Evolutionary conservation across 2,329 filamentous ascomycete species (phyloP), one percentile per base, ranked within the genome.

Genomic region (Ilyonectria destructans): DNA sequence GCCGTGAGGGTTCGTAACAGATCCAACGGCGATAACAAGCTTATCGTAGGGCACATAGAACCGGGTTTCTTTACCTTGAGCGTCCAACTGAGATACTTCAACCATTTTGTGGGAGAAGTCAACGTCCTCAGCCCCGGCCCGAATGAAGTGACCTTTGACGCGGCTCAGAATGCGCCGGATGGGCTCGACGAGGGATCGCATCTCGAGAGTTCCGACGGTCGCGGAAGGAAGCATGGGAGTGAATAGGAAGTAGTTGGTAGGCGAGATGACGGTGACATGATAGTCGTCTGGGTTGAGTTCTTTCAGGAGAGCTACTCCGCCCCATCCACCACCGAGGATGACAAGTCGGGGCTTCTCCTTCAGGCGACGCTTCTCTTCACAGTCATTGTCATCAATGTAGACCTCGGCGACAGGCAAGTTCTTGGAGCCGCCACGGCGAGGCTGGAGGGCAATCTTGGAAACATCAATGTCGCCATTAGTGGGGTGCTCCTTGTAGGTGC

Each of bases 41-140:
- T 99, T 99, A 80, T 99, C 97, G 79, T 99, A 99, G 0, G 96
- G 96, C 1, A 99, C 88, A 79, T 99, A 99, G 83, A 98, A 99
- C 46, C 90, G 87, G 63, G 90, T 86, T 75, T 92, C 90, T n/a
- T 93, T 85, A 5, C 96, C 96, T 67, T 86, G 82, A 4, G 89
- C 81, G 72, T 95, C 92, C 3, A 86, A 78, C 73, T 97, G 93
- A 1, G 92, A 91, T 1, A 97, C 88, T 80, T 99, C 96, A 7
- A 99, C 91, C 63, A 99, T 84, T 79, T 97, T 97, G 76, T 95
- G 89, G 0, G 93, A 94, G 78, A 98, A 98, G 62, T 97, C 94
- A 26, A 99, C 91, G 78, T 97, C 92, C 73, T 96, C 92, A 9
- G 96, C 96, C 71, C 87, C 89, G 19, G 94, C 96, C 72, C 95